Evolutionary conservation across 1,284 basidiomycete species (phyloP), one percentile per base, ranked within the genome.

Genomic region (Ceratobasidium sp.): DNA sequence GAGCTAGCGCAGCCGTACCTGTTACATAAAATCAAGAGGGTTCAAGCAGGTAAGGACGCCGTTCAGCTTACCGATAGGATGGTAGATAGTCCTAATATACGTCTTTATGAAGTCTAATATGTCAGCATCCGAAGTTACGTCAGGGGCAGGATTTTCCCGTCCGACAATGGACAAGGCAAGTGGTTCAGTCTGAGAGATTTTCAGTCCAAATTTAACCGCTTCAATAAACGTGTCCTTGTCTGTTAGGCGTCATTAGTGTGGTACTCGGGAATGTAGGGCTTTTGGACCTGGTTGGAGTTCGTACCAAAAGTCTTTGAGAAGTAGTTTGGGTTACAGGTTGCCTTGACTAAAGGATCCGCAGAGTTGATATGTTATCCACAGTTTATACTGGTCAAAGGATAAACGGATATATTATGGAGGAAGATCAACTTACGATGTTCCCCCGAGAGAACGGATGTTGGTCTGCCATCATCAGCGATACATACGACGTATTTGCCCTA

Each of bases 181-280:
- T 14, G 73, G 61, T 26, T 50, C 52, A 41, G 59, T 58, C 67
- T 72, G 35, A 38, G 77, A 75, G 0, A 80, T 73, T 0, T 50
- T 58, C 26, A 78, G 75, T 0, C 77, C 78, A 55, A 79, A 80
- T 54, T 80, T 79, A 74, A 82, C 79, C 0, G 79, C 81, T 63
- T 77, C 75, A 3, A 79, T 75, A 32, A 82, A 75, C 54, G 82
- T 76, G 9, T 76, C 73, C 61, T 80, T 74, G 73, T 83, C 81
- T 13, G 47, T 78, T 2, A 81, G 78, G 50, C 1, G 16, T 26
- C 21, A 73, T n/a, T 28, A 46, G 32, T 28, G 7, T 72, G 23
- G 11, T 49, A 18, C n/a, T 14, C 38, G 5, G 8, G 14, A n/a
- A n/a, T n/a, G n/a, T n/a, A n/a, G n/a, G n/a, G n/a, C n/a, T n/a